These are phyloP conservation scores for Neopestalotiopsis clavispora DNA, from an alignment of 2,329 filamentous ascomycete genomes.

Conservation along the genomic window DNA sequence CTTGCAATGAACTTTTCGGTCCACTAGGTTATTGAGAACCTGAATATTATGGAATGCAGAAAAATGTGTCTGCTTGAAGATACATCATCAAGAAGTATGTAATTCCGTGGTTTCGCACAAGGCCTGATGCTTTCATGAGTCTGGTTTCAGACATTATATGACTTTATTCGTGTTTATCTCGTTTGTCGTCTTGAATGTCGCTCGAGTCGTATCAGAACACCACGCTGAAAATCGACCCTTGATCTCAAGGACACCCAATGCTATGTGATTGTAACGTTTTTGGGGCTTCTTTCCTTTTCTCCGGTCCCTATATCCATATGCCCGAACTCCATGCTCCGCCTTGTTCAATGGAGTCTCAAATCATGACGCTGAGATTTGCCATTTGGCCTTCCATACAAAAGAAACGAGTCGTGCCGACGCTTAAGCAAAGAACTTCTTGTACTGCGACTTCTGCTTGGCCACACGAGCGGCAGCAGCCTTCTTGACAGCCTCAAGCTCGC, in stretches of 20 bases:
- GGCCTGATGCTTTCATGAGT: neutral
- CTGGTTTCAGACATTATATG: neutral
- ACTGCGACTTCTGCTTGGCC: constrained; percentile 90
- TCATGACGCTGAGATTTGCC: too few relatives aligned
- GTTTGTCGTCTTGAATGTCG: neutral
- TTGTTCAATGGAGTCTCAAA: too few relatives aligned
- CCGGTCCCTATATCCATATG: neutral
- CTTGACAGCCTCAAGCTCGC: constrained; percentile 80
- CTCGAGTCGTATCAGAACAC: neutral
- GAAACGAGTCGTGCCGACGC: neutral
- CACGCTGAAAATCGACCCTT: neutral
- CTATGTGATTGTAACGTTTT: neutral
- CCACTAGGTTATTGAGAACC: too few relatives aligned
- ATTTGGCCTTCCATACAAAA: neutral
- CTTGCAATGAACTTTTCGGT: too few relatives aligned
- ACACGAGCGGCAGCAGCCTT: constrained; percentile 72
- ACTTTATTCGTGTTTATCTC: neutral
- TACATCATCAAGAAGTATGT: too few relatives aligned
- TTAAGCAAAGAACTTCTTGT: constrained; percentile 85
- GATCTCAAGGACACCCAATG: neutral
- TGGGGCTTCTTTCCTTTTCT: neutral
- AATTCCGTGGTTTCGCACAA: too few relatives aligned
- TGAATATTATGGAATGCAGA: too few relatives aligned
- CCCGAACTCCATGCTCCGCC: neutral
- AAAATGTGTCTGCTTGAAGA: neutral